Base-by-base conservation (phyloP, 495 filamentous ascomycete genomes). In the Neurospora discreta region DNA sequence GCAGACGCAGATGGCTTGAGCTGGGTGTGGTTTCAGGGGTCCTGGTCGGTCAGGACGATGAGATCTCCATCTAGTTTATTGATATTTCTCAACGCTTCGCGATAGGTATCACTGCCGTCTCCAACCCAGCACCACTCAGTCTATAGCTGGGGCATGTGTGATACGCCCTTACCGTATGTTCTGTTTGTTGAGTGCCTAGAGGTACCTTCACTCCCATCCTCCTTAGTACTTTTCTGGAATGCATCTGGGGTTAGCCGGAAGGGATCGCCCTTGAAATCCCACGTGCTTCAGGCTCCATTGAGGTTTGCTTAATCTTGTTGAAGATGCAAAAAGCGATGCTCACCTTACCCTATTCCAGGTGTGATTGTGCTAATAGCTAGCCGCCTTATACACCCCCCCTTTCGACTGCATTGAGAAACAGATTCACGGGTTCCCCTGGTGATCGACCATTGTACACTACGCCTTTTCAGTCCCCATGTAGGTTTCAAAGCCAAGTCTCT, bases 1-100 rank as follows among this genome's bases (percentile, higher is more conserved):
- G 76, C 76, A 81, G 76, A 81, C 84, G 83, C 83, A 73, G 73
- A 65, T 84, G 83, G 79, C 74, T 81, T 79, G 73, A 78, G 83
- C 82, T 65, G 52, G 26, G 52, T 65, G 26, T 65, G 26, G 26
- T 33, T 30, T 65, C 52, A 65, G 52, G 52, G 52, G 52, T 65
- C 26, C 52, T 65, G 15, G 26, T 15, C 26, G 2, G 26, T 26
- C 18, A 26, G 52, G 52, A 33, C 33, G 52, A 33, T 60, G 52
- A 33, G 52, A 60, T 60, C 5, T 33, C 52, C 52, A 60, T 60
- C 30, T 30, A 26, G 30, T 60, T 60, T 60, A 15, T 65, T 26
- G 52, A 65, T 65, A 65, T 65, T 33, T 36, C 52, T 33, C 26
- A 65, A 65, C 11, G 26, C 52, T 65, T 65, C 52, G 26, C 26